Conservation (phyloP, 306 rosid species). For the Glycine latifolia region DNA sequence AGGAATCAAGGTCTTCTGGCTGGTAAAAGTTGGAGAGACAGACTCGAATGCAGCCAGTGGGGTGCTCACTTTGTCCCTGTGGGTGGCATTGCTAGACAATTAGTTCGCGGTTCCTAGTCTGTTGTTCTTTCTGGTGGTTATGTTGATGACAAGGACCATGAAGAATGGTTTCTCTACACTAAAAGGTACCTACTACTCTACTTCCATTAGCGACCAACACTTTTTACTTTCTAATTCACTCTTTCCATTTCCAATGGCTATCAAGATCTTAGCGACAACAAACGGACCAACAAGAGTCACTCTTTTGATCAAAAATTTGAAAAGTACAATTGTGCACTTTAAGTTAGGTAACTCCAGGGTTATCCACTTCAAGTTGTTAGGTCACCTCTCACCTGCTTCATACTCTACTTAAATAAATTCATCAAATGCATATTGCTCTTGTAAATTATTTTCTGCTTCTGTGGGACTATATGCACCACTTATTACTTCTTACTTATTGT, state of each 20-base stretch:
- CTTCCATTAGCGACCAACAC: too few relatives aligned
- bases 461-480: too few relatives aligned
- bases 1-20: slow-evolving; percentile 68
- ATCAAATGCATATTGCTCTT: too few relatives aligned
- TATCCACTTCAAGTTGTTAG: slow-evolving; percentile 86
- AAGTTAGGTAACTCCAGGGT: slow-evolving; percentile 68
- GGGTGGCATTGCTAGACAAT: slow-evolving; percentile 82
- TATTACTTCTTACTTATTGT: too few relatives aligned
- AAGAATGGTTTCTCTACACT: slow-evolving; percentile 84
- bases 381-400: slow-evolving; percentile 36
- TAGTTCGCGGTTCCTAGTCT: slow-evolving; percentile 69
- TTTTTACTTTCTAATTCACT: not conserved
- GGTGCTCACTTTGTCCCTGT: slow-evolving; percentile 78
- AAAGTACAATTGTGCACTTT: slow-evolving; percentile 64
- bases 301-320: slow-evolving; percentile 76
- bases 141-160: slow-evolving; percentile 62
- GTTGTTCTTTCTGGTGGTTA: slow-evolving; percentile 85
- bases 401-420: too few relatives aligned
- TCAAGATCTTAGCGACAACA: slow-evolving; percentile 77
- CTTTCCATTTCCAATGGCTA: slow-evolving; percentile 84
- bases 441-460: too few relatives aligned
- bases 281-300: slow-evolving; percentile 49
- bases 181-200: slow-evolving; percentile 56
- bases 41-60: slow-evolving; percentile 71
- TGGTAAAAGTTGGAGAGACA: slow-evolving; percentile 62